phyloP scores from a whole-genome alignment of 2,329 filamentous ascomycete genomes.

The Aspergillus sp. region DNA sequence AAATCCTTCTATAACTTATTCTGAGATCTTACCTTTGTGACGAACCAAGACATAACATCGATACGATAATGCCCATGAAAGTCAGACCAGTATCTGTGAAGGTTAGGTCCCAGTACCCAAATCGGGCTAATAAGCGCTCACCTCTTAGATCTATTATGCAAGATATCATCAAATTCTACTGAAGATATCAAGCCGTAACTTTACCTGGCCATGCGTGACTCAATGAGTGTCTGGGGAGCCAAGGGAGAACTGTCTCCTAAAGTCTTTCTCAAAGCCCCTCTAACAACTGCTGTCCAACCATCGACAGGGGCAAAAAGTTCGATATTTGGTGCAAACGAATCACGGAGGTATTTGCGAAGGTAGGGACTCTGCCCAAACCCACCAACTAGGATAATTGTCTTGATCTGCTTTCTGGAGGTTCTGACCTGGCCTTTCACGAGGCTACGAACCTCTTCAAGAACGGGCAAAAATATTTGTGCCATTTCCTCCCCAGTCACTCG shows the following conservation, averaged over 20 bases:
- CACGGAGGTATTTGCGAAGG: conserved; percentile 19
- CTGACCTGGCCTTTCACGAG: conserved; percentile 39
- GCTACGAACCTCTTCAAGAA: conserved; percentile 18
- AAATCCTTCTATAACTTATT: not conserved
- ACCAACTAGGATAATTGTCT: conserved; percentile 33
- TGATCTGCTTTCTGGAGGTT: conserved; percentile 61
- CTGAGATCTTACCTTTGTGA: conserved; percentile 11
- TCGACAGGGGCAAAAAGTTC: conserved; percentile 22
- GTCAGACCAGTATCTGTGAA: conserved; percentile 12
- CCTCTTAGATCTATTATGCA: conserved; percentile 17
- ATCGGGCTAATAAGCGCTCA: not conserved
- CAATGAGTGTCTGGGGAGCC: conserved; percentile 10
- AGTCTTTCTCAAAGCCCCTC: conserved; percentile 20
- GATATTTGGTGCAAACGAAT: conserved; percentile 12
- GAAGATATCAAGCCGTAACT: conserved; percentile 18
- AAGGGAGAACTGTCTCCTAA: conserved; percentile 12
- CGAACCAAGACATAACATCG: conserved; percentile 20
- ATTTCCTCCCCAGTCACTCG: conserved; percentile 18
- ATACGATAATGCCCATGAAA: conserved; percentile 12
- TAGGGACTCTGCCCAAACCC: conserved; percentile 30
- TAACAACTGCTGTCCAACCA: conserved; percentile 29
- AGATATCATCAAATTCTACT: not conserved
- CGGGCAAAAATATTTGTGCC: conserved; percentile 21
- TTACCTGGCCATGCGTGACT: conserved; percentile 22
- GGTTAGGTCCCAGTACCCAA: not conserved